Base-by-base conservation (phyloP, 2,329 filamentous ascomycete genomes). In the Botrytis fabae region DNA sequence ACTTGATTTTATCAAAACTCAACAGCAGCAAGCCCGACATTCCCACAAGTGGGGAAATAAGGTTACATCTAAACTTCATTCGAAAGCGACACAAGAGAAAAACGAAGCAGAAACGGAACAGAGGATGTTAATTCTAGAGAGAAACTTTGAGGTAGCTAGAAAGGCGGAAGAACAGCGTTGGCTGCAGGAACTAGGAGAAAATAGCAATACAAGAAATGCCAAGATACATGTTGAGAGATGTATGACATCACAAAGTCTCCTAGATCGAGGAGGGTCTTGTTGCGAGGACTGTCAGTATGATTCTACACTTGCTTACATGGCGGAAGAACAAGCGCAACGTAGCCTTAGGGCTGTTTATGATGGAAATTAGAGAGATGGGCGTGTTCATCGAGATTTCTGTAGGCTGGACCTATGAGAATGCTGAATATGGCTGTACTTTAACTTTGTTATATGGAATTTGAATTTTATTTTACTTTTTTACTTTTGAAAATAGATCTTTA, bases 281-380 rank as follows among this genome's bases (percentile, higher is more conserved):
- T 63, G 38, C 38, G 60, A 63, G 60, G 60, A 63, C 9, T 63
- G 38, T 42, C 38, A 42, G 25, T 63, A 42, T 63, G 38, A 63
- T 44, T 63, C 25, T 42, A 20, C 0, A 28, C 14, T 63, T 28
- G 4, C 38, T 28, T 20, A 10, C 9, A 7, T 42, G 16, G 14
- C 12, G 25, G 25, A 42, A 25, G 60, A 42, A 7, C 1, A 62
- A 28, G 38, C 14, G 14, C 22, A 62, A 28, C 2, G 14, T 20
- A n/a, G 14, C 0, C 60, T 62, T 28, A 62, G 60, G 16, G 38
- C 14, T 62, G 3, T 0, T 20, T 63, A 44, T 44, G 4, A 61
- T 9, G 4, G 25, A 42, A 28, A n/a, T 18, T 42, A 28, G 38
- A 20, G 8, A 42, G 7, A 4, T 20, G 38, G 20, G 2, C 28